Evolutionary conservation across 805 yeast genomes (phyloP), one percentile per base, ranked within the genome.

Genomic region (Komagataella phaffii): DNA sequence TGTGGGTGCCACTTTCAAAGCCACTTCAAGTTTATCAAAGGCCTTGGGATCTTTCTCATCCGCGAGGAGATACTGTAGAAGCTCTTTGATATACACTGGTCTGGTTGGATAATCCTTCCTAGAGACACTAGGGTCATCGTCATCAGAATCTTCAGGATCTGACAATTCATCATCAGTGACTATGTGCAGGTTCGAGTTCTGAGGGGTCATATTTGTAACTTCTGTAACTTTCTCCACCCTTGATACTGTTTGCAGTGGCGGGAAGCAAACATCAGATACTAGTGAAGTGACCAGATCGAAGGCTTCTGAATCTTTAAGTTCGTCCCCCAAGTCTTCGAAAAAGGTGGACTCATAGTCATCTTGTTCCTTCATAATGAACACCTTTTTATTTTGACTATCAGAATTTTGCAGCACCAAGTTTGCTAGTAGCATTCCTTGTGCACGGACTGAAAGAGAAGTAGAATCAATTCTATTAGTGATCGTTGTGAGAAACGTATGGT

Each of bases 81-180:
- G 66, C 54, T 88, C 96, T 56, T 85, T 82, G 45, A 91, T 65
- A 58, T 88, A 91, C 1, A 87, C 72, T 0, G 88, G 89, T 1
- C 68, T 63, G 0, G 72, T 60, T 0, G 78, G 68, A 4, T 61
- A 66, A 2, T 63, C 62, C 6, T 62, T 60, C 12, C 65, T 58
- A 1, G 66, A 65, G 3, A 74, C 53, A 0, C 80, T 65, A 0
- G 79, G 76, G 55, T 74, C 80, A 43, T 73, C 77, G 19, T 74
- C 83, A 14, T 83, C 82, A 21, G 79, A 80, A 50, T 70, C 71
- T 6, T 66, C 72, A 8, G 65, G 66, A 40, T 67, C 70, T 3
- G 58, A 63, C 61, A 47, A 54, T 47, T 12, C 56, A 17, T 3
- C 48, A 12, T 40, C 48, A 30, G 45, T 24, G 17, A 44, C 30